Conservation (phyloP, 2,329 filamentous ascomycete species). For the Grosmannia penicillata region DNA sequence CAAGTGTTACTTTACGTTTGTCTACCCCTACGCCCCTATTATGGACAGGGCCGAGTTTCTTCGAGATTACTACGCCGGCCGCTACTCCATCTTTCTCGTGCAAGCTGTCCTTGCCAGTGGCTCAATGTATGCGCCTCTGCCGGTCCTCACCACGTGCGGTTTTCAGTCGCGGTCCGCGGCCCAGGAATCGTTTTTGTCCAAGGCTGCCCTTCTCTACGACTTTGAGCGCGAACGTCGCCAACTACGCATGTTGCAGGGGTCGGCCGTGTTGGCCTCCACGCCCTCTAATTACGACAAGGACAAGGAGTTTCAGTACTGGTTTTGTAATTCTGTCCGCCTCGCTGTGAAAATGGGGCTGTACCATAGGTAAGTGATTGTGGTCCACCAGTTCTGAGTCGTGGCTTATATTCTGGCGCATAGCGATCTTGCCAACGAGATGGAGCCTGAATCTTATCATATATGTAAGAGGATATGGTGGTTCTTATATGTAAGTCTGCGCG, state of each 20-base stretch:
- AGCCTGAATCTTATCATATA: background rate
- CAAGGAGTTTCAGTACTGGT: constrained; percentile 4
- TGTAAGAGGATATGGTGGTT: constrained; percentile 2
- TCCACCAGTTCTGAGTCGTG: no score
- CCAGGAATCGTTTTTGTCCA: background rate
- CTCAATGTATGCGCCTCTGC: background rate
- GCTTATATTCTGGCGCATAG: background rate
- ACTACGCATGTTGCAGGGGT: constrained; percentile 3
- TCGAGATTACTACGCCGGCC: background rate
- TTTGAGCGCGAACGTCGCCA: background rate
- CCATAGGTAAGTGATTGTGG: background rate
- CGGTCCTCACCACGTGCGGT: background rate
- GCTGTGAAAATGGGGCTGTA: constrained; percentile 3
- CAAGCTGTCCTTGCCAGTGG: background rate
- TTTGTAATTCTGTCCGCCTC: constrained; percentile 2
- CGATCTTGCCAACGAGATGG: background rate
- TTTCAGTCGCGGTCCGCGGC: background rate
- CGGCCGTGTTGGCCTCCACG: background rate
- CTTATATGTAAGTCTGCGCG: background rate
- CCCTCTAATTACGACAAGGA: background rate
- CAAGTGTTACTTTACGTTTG: constrained; percentile 1
- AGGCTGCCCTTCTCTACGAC: constrained; percentile 1
- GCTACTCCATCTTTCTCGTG: background rate
- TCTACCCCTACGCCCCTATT: background rate
- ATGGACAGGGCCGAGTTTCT: background rate